Base-by-base conservation (phyloP, 805 yeast genomes). In the Candida yuanshanica region DNA sequence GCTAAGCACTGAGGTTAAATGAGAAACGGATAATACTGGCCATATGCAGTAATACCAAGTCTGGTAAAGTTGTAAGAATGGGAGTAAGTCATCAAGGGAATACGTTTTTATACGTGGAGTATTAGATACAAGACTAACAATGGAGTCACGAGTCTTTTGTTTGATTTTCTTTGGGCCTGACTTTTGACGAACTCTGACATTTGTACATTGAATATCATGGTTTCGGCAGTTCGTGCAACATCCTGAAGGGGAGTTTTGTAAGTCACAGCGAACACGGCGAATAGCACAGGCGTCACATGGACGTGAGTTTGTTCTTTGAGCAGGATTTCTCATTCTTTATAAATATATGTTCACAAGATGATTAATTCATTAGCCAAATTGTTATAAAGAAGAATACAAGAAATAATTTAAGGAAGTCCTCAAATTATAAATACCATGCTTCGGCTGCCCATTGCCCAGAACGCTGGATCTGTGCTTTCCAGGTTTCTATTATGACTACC, bases 221-320 rank as follows among this genome's bases (percentile, higher is more conserved):
- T 49, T 52, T 4, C 41, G 35, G 36, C 58, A 53, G 38, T 48
- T 53, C 12, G 55, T 38, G 32, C 58, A 53, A 12, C 42, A 20
- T 9, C 48, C 49, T 4, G 43, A 41, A 4, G 48, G 17, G 21
- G 35, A 33, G 9, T 44, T 39, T 20, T 44, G 47, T 4, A 47
- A n/a, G 35, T 53, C 55, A 34, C 58, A 53, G 9, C 53, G 45
- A 24, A 53, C 56, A 20, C 56, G 45, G 38, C 58, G 49, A 3
- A 53, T 52, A 8, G 58, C 55, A 45, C 58, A 53, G 12, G 55
- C 58, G 20, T 53, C 58, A 36, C 58, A 53, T 2, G 58, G 58
- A 4, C 58, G 32, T 8, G 44, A 24, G 23, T 41, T 38, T 3
- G 45, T 17, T 25, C 47, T 33, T 14, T 27, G n/a, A n/a, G n/a